These are phyloP conservation scores for Phascolomyces articulosus DNA, from an alignment of 371 early-diverging fungal species.

Conservation along the genomic window DNA sequence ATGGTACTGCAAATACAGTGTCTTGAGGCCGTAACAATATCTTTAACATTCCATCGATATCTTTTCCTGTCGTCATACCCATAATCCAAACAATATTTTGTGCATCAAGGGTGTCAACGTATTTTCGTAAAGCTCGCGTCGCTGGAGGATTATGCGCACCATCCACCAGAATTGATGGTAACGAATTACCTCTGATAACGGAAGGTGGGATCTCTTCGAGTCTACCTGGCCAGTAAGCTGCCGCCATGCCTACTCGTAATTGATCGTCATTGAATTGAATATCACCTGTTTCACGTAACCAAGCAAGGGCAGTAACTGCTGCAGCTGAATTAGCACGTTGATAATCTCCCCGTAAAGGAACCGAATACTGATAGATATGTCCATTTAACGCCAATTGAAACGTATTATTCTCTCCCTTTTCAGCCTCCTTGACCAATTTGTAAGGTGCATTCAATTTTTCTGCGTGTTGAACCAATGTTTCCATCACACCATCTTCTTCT, in stretches of 20 bases:
- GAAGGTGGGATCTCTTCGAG: conserved; percentile 64
- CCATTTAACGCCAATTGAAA: conserved; percentile 12
- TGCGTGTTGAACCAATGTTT: conserved; percentile 39
- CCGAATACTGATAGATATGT: background rate
- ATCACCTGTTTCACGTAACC: conserved; percentile 30
- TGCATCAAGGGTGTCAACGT: conserved; percentile 52
- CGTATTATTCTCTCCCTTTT: background rate
- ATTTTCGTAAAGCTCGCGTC: conserved; percentile 61
- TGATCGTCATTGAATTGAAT: conserved; percentile 40
- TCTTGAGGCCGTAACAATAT: conserved; percentile 61
- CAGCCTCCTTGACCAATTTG: conserved; percentile 12
- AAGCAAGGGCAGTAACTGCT: conserved; percentile 68
- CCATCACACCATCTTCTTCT: conserved; percentile 35
- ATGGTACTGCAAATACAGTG: conserved; percentile 67
- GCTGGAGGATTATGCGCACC: conserved; percentile 92
- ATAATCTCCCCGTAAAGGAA: conserved; percentile 74
- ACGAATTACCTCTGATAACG: background rate
- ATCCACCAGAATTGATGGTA: conserved; percentile 66
- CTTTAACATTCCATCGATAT: conserved; percentile 58
- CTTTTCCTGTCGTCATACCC: conserved; percentile 77
- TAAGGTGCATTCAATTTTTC: conserved; percentile 32
- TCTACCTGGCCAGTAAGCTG: conserved; percentile 83
- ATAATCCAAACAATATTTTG: conserved; percentile 75
- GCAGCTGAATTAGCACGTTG: conserved; percentile 82
- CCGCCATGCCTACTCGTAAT: conserved; percentile 59